Percentiles rank a stretch among this genome's conserved stretches.
Conservation (phyloP, 2,329 filamentous ascomycete species). For the Ophiostoma montium region DNA sequence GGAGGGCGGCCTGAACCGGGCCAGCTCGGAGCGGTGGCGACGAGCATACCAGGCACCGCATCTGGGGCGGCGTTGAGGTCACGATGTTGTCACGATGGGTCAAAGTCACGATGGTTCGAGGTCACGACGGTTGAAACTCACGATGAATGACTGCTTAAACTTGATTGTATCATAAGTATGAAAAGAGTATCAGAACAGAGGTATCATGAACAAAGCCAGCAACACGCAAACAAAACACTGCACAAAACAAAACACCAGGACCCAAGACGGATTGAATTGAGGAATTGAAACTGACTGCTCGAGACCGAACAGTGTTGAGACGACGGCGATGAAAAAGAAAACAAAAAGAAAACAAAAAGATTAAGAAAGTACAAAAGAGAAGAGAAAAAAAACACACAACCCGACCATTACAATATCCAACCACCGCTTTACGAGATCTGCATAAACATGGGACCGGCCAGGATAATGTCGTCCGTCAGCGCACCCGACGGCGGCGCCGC, state of each 20-base stretch:
- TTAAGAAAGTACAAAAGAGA: neutral
- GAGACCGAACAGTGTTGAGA: neutral
- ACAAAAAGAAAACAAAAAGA: neutral
- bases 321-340: neutral
- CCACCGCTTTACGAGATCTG: constrained; percentile 26
- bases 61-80: too few relatives aligned
- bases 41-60: too few relatives aligned
- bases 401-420: neutral
- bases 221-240: neutral
- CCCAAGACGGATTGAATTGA: neutral
- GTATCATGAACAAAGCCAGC: neutral
- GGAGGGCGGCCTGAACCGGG: too few relatives aligned
- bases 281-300: neutral
- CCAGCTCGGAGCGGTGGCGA: too few relatives aligned
- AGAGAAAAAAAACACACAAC: neutral
- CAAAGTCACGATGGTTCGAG: too few relatives aligned
- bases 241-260: neutral
- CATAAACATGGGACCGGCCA: constrained; percentile 51
- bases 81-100: too few relatives aligned
- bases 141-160: too few relatives aligned
- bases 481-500: constrained; percentile 33
- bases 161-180: too few relatives aligned
- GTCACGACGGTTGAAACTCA: too few relatives aligned
- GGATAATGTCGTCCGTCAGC: constrained; percentile 46
- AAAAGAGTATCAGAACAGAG: neutral